These are phyloP conservation scores for Apocynum venetum DNA, from an alignment of 257 asterid genomes.

Conservation along the genomic window DNA sequence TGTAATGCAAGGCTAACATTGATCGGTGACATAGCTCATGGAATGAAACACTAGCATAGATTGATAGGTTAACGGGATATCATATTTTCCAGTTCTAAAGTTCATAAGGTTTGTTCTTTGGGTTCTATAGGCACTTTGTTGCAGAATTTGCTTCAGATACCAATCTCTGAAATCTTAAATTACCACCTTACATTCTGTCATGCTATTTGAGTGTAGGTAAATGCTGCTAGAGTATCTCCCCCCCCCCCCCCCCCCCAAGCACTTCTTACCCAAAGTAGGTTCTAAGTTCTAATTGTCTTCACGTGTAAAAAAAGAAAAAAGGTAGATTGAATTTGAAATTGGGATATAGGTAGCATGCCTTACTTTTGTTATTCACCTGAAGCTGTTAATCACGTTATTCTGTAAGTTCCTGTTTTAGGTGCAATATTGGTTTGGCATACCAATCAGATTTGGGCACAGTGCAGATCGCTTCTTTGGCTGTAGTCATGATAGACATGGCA, in stretches of 20 bases:
- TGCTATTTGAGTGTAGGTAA: background rate
- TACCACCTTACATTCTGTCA: background rate
- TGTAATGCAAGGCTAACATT: background rate
- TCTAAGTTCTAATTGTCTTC: background rate
- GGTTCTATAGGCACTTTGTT: background rate
- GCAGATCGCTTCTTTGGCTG: slow-evolving; percentile 31
- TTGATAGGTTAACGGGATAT: slow-evolving; percentile 1
- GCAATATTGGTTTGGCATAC: background rate
- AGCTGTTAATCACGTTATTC: background rate
- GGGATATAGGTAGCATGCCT: background rate
- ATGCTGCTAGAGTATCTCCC: background rate
- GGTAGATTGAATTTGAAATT: background rate
- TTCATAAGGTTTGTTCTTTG: background rate
- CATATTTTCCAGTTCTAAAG: background rate
- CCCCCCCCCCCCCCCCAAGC: background rate
- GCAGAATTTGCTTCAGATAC: background rate
- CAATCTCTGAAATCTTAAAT: background rate
- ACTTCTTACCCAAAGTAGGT: background rate
- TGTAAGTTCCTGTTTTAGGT: background rate
- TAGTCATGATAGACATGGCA: slow-evolving; percentile 66
- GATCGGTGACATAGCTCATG: background rate
- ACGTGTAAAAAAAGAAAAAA: background rate
- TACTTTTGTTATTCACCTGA: background rate
- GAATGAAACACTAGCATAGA: background rate
- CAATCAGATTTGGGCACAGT: slow-evolving; percentile 27